phyloP scores from a whole-genome alignment of 306 rosid species.

The Senna siamea region DNA sequence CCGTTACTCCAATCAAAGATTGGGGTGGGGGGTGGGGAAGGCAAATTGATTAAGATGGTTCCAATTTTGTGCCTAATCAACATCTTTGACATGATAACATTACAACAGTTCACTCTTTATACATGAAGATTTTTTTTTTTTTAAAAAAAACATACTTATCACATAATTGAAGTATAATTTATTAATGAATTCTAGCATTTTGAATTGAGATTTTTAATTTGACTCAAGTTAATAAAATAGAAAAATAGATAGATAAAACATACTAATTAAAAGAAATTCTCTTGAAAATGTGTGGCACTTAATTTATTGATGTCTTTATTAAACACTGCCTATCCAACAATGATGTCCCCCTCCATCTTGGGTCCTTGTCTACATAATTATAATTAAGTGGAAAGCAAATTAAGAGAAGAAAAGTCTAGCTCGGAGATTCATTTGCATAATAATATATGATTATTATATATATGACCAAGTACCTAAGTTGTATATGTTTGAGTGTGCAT shows the following conservation, averaged over 20 bases:
- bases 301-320: background rate
- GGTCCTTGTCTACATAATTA: constrained; percentile 28
- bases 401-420: background rate
- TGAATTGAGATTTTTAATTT: background rate
- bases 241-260: too few relatives aligned
- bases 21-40: too few relatives aligned
- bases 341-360: background rate
- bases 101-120: too few relatives aligned
- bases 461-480: background rate
- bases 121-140: too few relatives aligned
- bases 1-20: too few relatives aligned
- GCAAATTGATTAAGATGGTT: background rate
- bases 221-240: too few relatives aligned
- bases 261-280: too few relatives aligned
- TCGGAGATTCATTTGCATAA: constrained; percentile 13
- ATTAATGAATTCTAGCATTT: too few relatives aligned
- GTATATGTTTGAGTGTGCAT: background rate
- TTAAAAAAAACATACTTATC: background rate
- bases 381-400: background rate
- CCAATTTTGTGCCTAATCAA: constrained; percentile 18
- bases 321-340: background rate
- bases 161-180: too few relatives aligned
- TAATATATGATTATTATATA: background rate
- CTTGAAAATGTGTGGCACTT: background rate
- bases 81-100: too few relatives aligned